These are phyloP conservation scores for Saccharomyces hybrid DNA, from an alignment of 1,139 yeast species.

Conservation along the genomic window DNA sequence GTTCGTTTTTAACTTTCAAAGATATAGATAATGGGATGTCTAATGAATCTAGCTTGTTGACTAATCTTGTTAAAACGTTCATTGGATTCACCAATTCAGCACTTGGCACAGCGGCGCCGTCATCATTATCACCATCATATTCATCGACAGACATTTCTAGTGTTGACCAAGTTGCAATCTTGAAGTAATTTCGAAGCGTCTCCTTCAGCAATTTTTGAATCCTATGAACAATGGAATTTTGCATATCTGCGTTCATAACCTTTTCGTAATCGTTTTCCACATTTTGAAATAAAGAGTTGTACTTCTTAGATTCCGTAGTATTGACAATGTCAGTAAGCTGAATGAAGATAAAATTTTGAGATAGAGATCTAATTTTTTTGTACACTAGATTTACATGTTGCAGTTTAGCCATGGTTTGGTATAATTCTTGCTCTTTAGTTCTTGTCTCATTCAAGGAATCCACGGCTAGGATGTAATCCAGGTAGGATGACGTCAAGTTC, in stretches of 20 bases:
- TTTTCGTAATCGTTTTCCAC: slow-evolving; percentile 18
- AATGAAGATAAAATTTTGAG: slow-evolving; percentile 45
- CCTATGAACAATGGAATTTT: slow-evolving; percentile 25
- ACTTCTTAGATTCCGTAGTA: slow-evolving; percentile 30
- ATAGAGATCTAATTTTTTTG: slow-evolving; percentile 52
- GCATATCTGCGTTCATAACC: slow-evolving; percentile 17
- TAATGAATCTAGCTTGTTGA: slow-evolving; percentile 32
- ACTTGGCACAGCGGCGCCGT: slow-evolving; percentile 9
- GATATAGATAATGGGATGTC: slow-evolving; percentile 22
- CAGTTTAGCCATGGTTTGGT: slow-evolving; percentile 33
- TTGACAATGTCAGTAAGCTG: slow-evolving; percentile 40
- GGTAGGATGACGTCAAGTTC: slow-evolving; percentile 53
- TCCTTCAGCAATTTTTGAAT: slow-evolving; percentile 26
- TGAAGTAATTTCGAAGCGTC: slow-evolving; percentile 26
- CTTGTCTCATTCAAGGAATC: slow-evolving; percentile 37
- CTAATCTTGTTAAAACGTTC: slow-evolving; percentile 17
- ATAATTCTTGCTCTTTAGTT: slow-evolving; percentile 35
- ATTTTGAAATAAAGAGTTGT: slow-evolving; percentile 22
- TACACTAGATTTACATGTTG: slow-evolving; percentile 39
- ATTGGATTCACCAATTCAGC: slow-evolving; percentile 26
- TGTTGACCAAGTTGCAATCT: slow-evolving; percentile 23
- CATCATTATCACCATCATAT: slow-evolving; percentile 2
- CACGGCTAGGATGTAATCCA: slow-evolving; percentile 40
- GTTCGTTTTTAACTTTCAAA: slow-evolving; percentile 31
- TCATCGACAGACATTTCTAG: slow-evolving; percentile 3